A percentile compares a stretch with the other conserved stretches of the same genome.
phyloP scores from a whole-genome alignment of 2,329 filamentous ascomycete genomes.

The Leptoxyphium fumago region DNA sequence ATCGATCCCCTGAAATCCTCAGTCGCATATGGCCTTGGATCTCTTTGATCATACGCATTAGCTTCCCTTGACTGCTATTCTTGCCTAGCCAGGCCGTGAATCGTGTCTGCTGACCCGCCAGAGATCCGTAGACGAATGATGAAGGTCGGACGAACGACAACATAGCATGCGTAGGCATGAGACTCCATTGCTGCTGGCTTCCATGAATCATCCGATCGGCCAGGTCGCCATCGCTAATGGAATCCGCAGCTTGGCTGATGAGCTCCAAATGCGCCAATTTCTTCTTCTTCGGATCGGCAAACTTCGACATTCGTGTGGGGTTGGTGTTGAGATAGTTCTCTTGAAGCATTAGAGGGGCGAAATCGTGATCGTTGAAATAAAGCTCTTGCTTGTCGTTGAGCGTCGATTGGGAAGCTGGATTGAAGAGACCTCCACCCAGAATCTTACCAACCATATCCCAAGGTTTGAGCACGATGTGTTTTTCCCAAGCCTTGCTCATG shows the following conservation, averaged over 20 bases:
- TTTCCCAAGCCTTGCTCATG: constrained; percentile 98
- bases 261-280: constrained; percentile 75
- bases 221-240: constrained; percentile 92
- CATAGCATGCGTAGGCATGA: constrained; percentile 92
- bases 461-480: constrained; percentile 88
- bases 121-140: constrained; percentile 69
- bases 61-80: constrained; percentile 67
- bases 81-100: constrained; percentile 94
- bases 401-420: constrained; percentile 65
- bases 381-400: constrained; percentile 97
- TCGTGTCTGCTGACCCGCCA: constrained; percentile 47
- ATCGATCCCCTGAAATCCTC: constrained; percentile 73
- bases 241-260: constrained; percentile 75
- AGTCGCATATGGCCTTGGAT: constrained; percentile 96
- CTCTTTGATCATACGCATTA: constrained; percentile 74
- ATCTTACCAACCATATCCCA: constrained; percentile 98
- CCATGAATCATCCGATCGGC: constrained; percentile 98
- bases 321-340: constrained; percentile 89
- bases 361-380: constrained; percentile 98
- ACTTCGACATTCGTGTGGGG: constrained; percentile 50
- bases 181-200: constrained; percentile 91
- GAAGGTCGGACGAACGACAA: constrained; percentile 90
- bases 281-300: constrained; percentile 46
- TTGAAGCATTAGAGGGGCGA: constrained; percentile 93
- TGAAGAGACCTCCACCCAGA: constrained; percentile 73